Evolutionary conservation across 805 yeast genomes (phyloP), one percentile per base, ranked within the genome.

Genomic region (Metschnikowia lochheadii): DNA sequence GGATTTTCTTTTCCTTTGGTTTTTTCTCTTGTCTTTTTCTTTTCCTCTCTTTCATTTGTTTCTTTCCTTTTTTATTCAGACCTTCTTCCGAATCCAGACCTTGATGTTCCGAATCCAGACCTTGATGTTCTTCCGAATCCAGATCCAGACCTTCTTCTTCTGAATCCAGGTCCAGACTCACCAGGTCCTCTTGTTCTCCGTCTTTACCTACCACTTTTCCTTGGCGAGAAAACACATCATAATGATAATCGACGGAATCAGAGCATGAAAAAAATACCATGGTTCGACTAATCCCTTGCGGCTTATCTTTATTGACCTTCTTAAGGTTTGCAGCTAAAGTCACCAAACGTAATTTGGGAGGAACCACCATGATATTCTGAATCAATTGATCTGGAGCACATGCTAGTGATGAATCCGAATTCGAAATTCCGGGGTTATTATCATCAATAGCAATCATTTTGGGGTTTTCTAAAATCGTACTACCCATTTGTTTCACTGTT

Each of bases 211-310:
- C 62, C 38, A 67, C 65, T 44, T 68, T 67, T 3, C 89, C 88
- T 41, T 75, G 78, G 50, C 85, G 75, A 1, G 87, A 78, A 57
- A 95, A 82, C 0, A 83, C 85, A 42, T 81, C 79, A 66, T 83
- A 89, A 68, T 94, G 97, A 72, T 87, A 94, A 58, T 94, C 91
- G 20, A 95, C 98, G n/a, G 96, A 87, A 64, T 92, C 98, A 0
- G 98, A 83, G 70, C 99, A 92, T 13, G 97, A 87, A 56, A 91
- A 79, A 66, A 94, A 94, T 0, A 94, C 89, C 64, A 94, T 84
- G 1, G 89, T 82, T 55, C 87, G 79, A 1, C 80, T 64, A 0
- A 74, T 67, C 7, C 57, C 57, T 5, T 55, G 52, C 10, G 66
- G 66, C 0, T 79, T 69, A 1, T 37, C 17, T 10, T 36, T 38